A percentile compares a stretch with the other conserved stretches of the same genome.
phyloP scores from a whole-genome alignment of 2,329 filamentous ascomycete genomes.

The Beauveria pseudobassiana region DNA sequence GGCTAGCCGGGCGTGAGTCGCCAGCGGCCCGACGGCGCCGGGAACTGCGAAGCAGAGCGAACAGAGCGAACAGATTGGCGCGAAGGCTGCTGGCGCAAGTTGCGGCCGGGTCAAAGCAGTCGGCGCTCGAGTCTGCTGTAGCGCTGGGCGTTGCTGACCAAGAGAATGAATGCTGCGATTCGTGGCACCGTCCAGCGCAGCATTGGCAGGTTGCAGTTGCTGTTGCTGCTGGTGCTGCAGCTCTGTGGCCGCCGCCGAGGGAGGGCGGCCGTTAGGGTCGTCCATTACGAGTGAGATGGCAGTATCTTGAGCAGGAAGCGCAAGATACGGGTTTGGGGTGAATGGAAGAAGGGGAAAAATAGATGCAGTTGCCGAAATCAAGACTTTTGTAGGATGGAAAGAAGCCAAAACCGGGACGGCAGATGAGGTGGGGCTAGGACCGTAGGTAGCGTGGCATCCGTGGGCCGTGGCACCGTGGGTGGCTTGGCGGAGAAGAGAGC shows the following conservation, averaged over 20 bases:
- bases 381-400: neutral
- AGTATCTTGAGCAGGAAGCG: neutral
- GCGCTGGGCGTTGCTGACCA: neutral
- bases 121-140: neutral
- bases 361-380: neutral
- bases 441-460: neutral
- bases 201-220: neutral
- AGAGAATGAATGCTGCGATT: neutral
- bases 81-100: neutral
- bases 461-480: no score
- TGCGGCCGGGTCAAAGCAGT: neutral
- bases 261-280: conserved; percentile 2
- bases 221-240: neutral
- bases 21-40: neutral
- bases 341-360: neutral
- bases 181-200: neutral
- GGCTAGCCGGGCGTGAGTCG: conserved; percentile 2
- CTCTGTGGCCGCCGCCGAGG: conserved; percentile 2
- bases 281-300: neutral
- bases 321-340: neutral
- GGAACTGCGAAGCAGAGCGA: neutral
- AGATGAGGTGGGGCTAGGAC: conserved; percentile 1
- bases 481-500: no score
- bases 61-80: conserved; percentile 7
- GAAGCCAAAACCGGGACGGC: neutral